Evolutionary conservation across 352 stramenopile genomes (phyloP).

Genomic region (Aphanomyces invadans): DNA sequence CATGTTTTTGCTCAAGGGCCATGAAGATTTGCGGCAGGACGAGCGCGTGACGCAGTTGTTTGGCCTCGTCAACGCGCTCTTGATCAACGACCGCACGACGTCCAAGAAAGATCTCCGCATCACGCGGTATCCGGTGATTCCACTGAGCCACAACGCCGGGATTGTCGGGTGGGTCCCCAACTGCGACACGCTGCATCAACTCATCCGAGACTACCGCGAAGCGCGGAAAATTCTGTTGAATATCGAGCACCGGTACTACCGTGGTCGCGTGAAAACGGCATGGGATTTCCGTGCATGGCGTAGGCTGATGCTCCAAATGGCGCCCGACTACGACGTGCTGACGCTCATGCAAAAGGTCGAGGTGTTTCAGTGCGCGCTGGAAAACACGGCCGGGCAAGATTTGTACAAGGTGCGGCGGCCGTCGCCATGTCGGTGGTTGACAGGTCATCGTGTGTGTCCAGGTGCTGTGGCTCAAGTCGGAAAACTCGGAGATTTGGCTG

Average conservation of each 20-base stretch:
- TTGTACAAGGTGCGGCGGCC: conserved; percentile 97
- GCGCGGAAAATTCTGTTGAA: conserved; percentile 88
- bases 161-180: conserved; percentile 98
- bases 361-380: conserved; percentile 91
- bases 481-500: conserved; percentile 98
- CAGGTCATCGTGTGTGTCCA: conserved; percentile 28
- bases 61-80: conserved; percentile 97
- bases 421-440: conserved; percentile 35
- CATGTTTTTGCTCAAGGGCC: conserved; percentile 98
- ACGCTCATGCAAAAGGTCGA: conserved; percentile 98
- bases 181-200: conserved; percentile 96
- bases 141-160: conserved; percentile 96
- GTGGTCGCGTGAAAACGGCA: no score
- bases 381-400: conserved; percentile 93
- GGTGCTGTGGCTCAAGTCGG: conserved; percentile 93
- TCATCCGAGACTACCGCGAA: conserved; percentile 94
- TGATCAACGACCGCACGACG: conserved; percentile 94
- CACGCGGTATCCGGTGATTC: conserved; percentile 96
- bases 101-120: conserved; percentile 97
- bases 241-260: conserved; percentile 87
- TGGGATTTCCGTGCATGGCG: no score
- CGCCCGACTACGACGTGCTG: conserved; percentile 93
- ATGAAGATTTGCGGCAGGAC: conserved; percentile 99
- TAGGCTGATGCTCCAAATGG: conserved; percentile 69
- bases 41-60: conserved; percentile 99